Evolutionary conservation across 2,329 filamentous ascomycete species (phyloP).

Genomic region (Grosmannia clavigera): DNA sequence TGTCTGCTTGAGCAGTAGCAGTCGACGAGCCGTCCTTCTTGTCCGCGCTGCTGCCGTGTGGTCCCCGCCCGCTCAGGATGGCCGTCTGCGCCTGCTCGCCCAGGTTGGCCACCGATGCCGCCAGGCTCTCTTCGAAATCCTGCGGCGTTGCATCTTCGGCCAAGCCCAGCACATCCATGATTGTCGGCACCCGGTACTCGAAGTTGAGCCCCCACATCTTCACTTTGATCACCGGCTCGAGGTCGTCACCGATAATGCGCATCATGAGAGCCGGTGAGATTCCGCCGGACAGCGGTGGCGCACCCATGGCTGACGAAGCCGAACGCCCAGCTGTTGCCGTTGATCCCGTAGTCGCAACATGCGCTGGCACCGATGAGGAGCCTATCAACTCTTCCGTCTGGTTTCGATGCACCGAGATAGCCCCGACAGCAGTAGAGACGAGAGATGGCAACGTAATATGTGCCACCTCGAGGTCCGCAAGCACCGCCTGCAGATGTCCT

Average conservation of each 20-base stretch:
- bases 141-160: constrained; percentile 54
- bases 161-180: constrained; percentile 68
- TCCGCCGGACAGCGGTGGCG: background rate
- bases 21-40: background rate
- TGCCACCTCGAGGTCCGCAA: constrained; percentile 55
- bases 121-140: constrained; percentile 63
- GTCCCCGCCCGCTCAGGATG: constrained; percentile 20
- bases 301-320: constrained; percentile 5
- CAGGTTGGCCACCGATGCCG: constrained; percentile 67
- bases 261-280: constrained; percentile 58
- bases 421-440: constrained; percentile 61
- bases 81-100: constrained; percentile 49
- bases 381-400: constrained; percentile 59
- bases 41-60: constrained; percentile 10
- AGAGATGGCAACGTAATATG: constrained; percentile 80
- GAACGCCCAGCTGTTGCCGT: background rate
- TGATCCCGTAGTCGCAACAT: constrained; percentile 5
- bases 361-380: constrained; percentile 24
- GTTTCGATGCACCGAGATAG: constrained; percentile 51
- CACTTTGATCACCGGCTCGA: constrained; percentile 80
- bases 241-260: constrained; percentile 84
- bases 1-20: background rate
- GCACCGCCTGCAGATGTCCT: constrained; percentile 47
- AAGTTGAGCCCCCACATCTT: constrained; percentile 72
- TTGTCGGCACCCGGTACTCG: constrained; percentile 79